Conservation (phyloP, 2,329 filamentous ascomycete species). For the Piedraia hortae region DNA sequence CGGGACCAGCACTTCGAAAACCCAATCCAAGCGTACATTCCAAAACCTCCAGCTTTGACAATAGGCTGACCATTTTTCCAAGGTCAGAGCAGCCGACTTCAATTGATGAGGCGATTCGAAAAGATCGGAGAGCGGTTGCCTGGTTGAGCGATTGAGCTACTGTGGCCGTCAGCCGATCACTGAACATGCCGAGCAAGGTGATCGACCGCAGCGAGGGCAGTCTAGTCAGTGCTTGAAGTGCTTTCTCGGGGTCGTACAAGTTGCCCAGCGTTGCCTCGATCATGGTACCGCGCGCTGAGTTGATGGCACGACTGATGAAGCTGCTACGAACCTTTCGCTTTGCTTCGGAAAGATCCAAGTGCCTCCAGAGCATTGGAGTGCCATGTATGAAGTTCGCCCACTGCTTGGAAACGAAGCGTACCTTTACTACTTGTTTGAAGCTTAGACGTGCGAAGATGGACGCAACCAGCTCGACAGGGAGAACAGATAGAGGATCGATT, state of each 20-base stretch:
- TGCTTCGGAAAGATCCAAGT: conserved; percentile 25
- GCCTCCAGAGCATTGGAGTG: conserved; percentile 21
- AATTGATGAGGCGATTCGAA: too few species aligned
- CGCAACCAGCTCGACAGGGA: conserved; percentile 27
- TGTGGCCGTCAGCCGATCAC: too few species aligned
- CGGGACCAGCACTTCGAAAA: too few species aligned
- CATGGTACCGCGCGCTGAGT: conserved; percentile 14
- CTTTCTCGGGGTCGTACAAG: conserved; percentile 15
- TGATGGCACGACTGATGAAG: conserved; percentile 18
- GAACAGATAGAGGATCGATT: conserved; percentile 23
- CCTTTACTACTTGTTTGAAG: conserved; percentile 21
- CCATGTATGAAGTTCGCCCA: conserved; percentile 26
- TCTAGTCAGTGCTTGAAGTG: conserved; percentile 14
- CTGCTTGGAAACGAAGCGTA: conserved; percentile 26
- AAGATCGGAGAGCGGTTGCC: too few species aligned
- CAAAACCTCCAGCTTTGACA: too few species aligned
- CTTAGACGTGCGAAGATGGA: conserved; percentile 24
- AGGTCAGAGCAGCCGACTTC: too few species aligned
- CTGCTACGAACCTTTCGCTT: conserved; percentile 15
- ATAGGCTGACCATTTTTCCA: too few species aligned
- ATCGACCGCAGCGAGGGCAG: background rate
- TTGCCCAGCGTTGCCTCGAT: conserved; percentile 12
- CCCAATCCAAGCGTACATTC: too few species aligned
- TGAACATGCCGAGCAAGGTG: conserved; percentile 1
- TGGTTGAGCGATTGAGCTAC: too few species aligned